Evolutionary conservation across 2,329 filamentous ascomycete genomes (phyloP).

Genomic region (Botrytis fragariae): DNA sequence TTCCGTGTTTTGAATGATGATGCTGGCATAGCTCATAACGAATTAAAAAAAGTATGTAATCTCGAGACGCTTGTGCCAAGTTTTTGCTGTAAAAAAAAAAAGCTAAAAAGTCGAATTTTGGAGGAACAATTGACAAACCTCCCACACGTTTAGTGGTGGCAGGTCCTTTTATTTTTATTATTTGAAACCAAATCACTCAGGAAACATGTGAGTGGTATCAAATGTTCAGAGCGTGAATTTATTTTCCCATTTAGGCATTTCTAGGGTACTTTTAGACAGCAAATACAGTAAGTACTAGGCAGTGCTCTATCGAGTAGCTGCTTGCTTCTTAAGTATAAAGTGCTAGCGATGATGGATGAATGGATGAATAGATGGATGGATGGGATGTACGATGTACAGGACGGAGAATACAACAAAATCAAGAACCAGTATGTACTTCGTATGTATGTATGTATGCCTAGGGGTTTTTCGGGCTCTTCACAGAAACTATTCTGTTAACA

Average conservation of each 20-base stretch:
- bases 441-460: neutral
- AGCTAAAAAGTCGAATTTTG: neutral
- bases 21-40: neutral
- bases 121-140: neutral
- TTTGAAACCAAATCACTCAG: neutral
- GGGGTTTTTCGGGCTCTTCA: neutral
- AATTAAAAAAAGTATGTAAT: neutral
- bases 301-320: neutral
- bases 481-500: slow-evolving; percentile 15
- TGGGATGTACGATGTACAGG: neutral
- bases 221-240: neutral
- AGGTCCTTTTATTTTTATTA: neutral
- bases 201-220: neutral
- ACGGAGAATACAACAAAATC: neutral
- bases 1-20: neutral
- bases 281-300: neutral
- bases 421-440: neutral
- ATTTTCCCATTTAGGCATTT: neutral
- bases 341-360: neutral
- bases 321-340: neutral
- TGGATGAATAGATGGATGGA: neutral
- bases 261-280: neutral
- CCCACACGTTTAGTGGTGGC: neutral
- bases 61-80: slow-evolving; percentile 9
- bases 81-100: slow-evolving; percentile 1